These are phyloP conservation scores for Lepiota subincarnata DNA, from an alignment of 768 basidiomycete genomes.

Conservation along the genomic window DNA sequence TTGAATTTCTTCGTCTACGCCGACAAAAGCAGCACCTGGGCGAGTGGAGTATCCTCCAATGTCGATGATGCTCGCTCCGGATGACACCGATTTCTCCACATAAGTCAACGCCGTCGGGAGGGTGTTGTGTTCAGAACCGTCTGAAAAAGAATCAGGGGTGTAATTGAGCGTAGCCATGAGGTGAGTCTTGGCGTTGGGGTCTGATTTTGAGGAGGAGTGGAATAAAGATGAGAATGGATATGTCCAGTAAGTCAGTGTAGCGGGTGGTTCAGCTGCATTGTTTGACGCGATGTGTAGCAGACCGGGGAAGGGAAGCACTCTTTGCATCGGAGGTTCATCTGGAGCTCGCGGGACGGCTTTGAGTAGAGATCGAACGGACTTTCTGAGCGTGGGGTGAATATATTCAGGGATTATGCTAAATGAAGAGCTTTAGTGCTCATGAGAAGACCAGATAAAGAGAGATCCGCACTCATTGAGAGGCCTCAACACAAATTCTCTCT, in stretches of 20 bases:
- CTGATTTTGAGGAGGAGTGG: not conserved
- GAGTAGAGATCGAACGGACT: slow-evolving; percentile 45
- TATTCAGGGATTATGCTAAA: slow-evolving; percentile 76
- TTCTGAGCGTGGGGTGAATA: slow-evolving; percentile 56
- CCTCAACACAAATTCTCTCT: slow-evolving; percentile 89
- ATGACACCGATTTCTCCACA: slow-evolving; percentile 39
- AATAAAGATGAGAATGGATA: slow-evolving; percentile 25
- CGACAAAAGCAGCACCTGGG: slow-evolving; percentile 69
- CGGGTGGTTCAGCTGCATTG: slow-evolving; percentile 32
- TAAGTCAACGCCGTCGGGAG: slow-evolving; percentile 53
- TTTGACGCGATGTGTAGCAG: slow-evolving; percentile 36
- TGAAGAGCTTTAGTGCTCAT: not conserved
- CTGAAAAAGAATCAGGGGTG: slow-evolving; percentile 96
- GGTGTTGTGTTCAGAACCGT: slow-evolving; percentile 61
- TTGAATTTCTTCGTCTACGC: slow-evolving; percentile 60
- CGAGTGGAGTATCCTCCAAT: slow-evolving; percentile 93
- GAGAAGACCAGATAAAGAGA: not conserved
- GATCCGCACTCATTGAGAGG: slow-evolving; percentile 79
- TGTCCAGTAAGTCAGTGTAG: slow-evolving; percentile 49
- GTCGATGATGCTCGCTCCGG: slow-evolving; percentile 79
- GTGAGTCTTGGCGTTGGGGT: slow-evolving; percentile 41
- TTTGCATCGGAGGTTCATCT: slow-evolving; percentile 50
- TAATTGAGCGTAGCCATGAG: slow-evolving; percentile 92
- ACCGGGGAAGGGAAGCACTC: slow-evolving; percentile 71
- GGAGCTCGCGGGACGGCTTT: slow-evolving; percentile 29